These are phyloP conservation scores for Crocinoboletus sp. DNA, from an alignment of 1,284 basidiomycete genomes.

Conservation along the genomic window DNA sequence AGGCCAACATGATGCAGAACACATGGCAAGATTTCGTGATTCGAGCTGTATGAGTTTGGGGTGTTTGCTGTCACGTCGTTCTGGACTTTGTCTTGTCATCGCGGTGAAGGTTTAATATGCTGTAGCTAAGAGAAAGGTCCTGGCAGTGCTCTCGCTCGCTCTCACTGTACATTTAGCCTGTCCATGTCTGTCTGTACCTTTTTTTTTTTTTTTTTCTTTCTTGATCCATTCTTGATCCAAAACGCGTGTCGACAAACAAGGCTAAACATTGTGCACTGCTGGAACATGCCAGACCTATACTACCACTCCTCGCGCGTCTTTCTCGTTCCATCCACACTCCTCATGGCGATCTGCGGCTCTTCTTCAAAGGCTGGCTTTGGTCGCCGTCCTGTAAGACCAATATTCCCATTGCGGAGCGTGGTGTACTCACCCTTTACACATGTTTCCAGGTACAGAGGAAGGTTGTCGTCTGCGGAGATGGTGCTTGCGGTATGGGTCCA, in stretches of 20 bases:
- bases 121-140: no score
- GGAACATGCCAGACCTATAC: background rate
- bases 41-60: conserved; percentile 26
- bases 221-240: background rate
- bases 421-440: conserved; percentile 16
- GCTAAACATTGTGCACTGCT: conserved; percentile 16
- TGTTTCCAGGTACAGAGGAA: conserved; percentile 55
- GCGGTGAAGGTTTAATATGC: conserved; percentile 2
- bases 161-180: no score
- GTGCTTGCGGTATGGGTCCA: conserved; percentile 70
- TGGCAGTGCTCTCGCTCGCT: no score
- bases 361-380: conserved; percentile 49
- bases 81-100: conserved; percentile 3
- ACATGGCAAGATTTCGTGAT: conserved; percentile 55
- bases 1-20: conserved; percentile 49
- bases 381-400: conserved; percentile 43
- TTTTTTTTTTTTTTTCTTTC: conserved; percentile 21
- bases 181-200: no score
- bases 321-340: conserved; percentile 9
- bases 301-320: background rate
- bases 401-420: background rate
- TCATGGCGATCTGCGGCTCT: conserved; percentile 51
- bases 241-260: conserved; percentile 21
- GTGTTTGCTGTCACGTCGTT: background rate
- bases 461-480: conserved; percentile 87